A percentile compares a stretch with the other conserved stretches of the same genome.
Evolutionary conservation across 2,329 filamentous ascomycete species (phyloP).

Genomic region (Canariomyces notabilis): DNA sequence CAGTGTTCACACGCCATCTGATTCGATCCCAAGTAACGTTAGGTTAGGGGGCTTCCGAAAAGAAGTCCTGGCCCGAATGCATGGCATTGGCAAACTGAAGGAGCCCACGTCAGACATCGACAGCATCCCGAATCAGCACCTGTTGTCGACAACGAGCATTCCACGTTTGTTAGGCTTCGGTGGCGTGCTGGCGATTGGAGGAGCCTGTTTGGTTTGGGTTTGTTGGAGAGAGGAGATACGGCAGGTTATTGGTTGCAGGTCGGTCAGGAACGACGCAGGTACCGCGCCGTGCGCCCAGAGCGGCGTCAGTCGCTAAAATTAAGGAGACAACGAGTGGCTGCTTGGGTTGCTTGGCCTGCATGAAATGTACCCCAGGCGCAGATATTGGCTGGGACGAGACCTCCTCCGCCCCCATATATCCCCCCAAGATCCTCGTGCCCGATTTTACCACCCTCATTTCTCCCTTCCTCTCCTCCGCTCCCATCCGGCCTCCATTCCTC

Average conservation of each 20-base stretch:
- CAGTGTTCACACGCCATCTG: no score
- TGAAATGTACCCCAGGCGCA: slow-evolving; percentile 14
- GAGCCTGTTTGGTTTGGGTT: not conserved
- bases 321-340: slow-evolving; percentile 22
- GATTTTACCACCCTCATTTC: slow-evolving; percentile 22
- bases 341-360: slow-evolving; percentile 6
- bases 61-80: no score
- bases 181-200: not conserved
- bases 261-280: slow-evolving; percentile 20
- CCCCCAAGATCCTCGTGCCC: slow-evolving; percentile 16
- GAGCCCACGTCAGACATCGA: not conserved
- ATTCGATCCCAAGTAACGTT: no score
- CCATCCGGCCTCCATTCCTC: slow-evolving; percentile 6
- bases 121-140: no score
- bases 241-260: slow-evolving; percentile 10
- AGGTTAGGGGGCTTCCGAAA: no score
- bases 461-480: slow-evolving; percentile 8
- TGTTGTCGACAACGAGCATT: not conserved
- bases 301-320: slow-evolving; percentile 22
- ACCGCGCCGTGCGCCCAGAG: slow-evolving; percentile 14
- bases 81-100: no score
- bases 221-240: not conserved
- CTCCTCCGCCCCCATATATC: slow-evolving; percentile 5
- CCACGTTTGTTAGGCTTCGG: no score
- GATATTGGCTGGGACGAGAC: slow-evolving; percentile 9